Percentiles rank a stretch among this genome's conserved stretches.
Evolutionary conservation across 2,329 filamentous ascomycete species (phyloP).

Genomic region (Scopulariopsis brevicaulis): DNA sequence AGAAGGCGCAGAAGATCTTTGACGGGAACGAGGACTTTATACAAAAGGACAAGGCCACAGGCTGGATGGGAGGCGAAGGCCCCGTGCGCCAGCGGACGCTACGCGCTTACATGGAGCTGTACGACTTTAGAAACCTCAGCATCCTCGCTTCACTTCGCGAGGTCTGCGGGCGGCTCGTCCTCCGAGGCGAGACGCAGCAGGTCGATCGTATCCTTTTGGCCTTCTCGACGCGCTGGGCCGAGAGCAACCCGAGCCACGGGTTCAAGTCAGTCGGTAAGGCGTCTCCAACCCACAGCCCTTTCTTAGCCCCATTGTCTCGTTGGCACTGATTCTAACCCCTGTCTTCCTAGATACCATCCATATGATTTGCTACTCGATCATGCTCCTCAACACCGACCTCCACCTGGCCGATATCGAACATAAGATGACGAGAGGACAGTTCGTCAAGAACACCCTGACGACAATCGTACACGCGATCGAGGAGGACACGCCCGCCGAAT

Average conservation of each 20-base stretch:
- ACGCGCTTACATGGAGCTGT: conserved; percentile 81
- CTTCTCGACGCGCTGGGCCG: conserved; percentile 83
- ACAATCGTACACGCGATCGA: conserved; percentile 69
- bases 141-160: conserved; percentile 68
- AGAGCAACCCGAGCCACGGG: conserved; percentile 84
- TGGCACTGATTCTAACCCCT: not conserved
- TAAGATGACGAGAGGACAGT: conserved; percentile 92
- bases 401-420: conserved; percentile 90
- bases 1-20: conserved; percentile 73
- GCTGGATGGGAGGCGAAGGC: conserved; percentile 76
- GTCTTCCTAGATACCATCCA: conserved; percentile 68
- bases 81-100: conserved; percentile 45
- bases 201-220: conserved; percentile 88
- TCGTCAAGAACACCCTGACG: conserved; percentile 91
- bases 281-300: not conserved
- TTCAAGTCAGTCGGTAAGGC: conserved; percentile 75
- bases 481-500: conserved; percentile 64
- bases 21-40: conserved; percentile 77
- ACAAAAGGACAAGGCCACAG: conserved; percentile 66
- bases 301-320: not conserved
- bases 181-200: conserved; percentile 91
- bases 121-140: conserved; percentile 73
- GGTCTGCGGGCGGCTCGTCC: conserved; percentile 68
- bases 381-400: conserved; percentile 90
- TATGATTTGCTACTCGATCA: conserved; percentile 91